Evolutionary conservation across 2,329 filamentous ascomycete genomes (phyloP).

Genomic region (Penicillium sp.): DNA sequence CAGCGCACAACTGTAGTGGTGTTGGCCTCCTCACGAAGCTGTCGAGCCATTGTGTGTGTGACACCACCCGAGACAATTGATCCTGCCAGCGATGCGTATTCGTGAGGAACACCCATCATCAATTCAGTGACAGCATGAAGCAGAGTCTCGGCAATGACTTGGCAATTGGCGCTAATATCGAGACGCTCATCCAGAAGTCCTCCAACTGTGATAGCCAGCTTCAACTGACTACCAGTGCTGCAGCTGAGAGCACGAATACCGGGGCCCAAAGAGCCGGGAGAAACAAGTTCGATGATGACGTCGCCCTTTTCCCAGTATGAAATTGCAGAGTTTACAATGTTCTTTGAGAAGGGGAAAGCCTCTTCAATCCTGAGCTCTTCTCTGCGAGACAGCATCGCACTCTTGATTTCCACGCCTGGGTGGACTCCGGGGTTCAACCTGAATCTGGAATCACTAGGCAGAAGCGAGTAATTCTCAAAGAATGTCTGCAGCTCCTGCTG

Average conservation of each 20-base stretch:
- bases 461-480: constrained; percentile 45
- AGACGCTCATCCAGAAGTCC: constrained; percentile 32
- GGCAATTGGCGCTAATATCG: constrained; percentile 39
- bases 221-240: constrained; percentile 27
- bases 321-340: constrained; percentile 38
- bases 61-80: constrained; percentile 36
- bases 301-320: constrained; percentile 35
- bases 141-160: constrained; percentile 42
- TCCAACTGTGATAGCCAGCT: constrained; percentile 36
- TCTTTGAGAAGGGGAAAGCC: constrained; percentile 48
- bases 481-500: constrained; percentile 54
- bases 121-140: constrained; percentile 41
- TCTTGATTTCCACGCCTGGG: constrained; percentile 49
- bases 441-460: constrained; percentile 47
- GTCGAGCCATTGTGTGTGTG: constrained; percentile 36
- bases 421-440: constrained; percentile 43
- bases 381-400: constrained; percentile 42
- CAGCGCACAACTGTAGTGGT: constrained; percentile 41
- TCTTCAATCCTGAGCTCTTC: constrained; percentile 37
- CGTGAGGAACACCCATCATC: constrained; percentile 37
- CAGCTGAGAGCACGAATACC: constrained; percentile 40
- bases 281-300: constrained; percentile 38
- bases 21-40: constrained; percentile 39
- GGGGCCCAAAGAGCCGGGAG: constrained; percentile 33
- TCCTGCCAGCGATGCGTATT: constrained; percentile 39